Evolutionary conservation across 106 monocot genomes (phyloP), one percentile per base, ranked within the genome.

Genomic region (Dendrobium chrysotoxum): DNA sequence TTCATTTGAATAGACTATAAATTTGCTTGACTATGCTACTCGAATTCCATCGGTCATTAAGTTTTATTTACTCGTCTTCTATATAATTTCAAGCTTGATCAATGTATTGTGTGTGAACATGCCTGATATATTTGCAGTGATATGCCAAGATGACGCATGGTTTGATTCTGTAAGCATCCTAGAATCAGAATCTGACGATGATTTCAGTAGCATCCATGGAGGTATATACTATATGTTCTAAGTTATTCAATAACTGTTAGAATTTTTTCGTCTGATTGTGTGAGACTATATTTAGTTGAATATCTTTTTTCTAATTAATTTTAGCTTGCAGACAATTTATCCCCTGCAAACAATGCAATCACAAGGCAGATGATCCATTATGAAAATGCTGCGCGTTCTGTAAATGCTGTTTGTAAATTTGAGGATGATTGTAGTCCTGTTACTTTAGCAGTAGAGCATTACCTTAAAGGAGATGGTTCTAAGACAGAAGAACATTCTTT

Each of bases 171-270:
- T 86, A 30, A 91, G 93, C 77, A 91, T 91, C 79, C 39, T 91
- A 28, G 93, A 86, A 40, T 91, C 93, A 71, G 93, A 93, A 85
- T 87, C 87, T 40, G 91, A 91, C 72, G 91, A 93, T 81, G 93
- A 93, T 65, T 89, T 86, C 79, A 89, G 45, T 45, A 91, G 93
- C 71, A 84, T 88, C 20, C 86, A 85, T 86, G 93, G 89, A 85
- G 87, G 91, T 92, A 76, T 23, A 21, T 1, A 50, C 13, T 7
- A 41, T 25, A 13, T 39, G 66, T 67, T 42, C 53, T 57, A 4
- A 20, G n/a, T n/a, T n/a, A n/a, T 55, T 80, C 15, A 0, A 41
- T 74, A 40, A 40, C n/a, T 61, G n/a, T 61, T 61, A 8, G 6
- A 31, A 28, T 12, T 1, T 10, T 70, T 30, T 28, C 28, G 13